These are phyloP conservation scores for Globisporangium cylindrosporum DNA, from an alignment of 352 stramenopile genomes.

Conservation along the genomic window DNA sequence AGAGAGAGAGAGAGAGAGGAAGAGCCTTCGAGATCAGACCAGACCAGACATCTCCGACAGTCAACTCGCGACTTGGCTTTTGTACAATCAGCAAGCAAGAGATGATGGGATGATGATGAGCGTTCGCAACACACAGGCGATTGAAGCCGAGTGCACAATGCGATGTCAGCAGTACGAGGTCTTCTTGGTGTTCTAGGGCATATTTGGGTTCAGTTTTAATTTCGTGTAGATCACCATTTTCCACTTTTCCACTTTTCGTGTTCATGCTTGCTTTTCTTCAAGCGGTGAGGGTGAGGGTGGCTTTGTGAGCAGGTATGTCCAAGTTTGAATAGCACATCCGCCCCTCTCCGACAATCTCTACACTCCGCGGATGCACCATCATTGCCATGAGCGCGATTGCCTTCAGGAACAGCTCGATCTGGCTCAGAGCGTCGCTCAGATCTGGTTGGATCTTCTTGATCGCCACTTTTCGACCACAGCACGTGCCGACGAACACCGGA, in stretches of 20 bases:
- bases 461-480: too few species aligned
- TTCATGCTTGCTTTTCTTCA: neutral
- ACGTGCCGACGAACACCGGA: too few species aligned
- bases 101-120: neutral
- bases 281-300: too few species aligned
- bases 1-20: neutral
- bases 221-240: neutral
- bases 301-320: too few species aligned
- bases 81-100: neutral
- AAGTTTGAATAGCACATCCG: too few species aligned
- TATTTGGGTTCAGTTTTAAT: neutral
- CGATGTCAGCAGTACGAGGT: neutral
- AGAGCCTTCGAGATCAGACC: neutral
- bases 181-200: neutral
- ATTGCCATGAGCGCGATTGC: too few species aligned
- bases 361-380: too few species aligned
- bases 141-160: neutral
- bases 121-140: neutral
- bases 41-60: neutral
- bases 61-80: neutral
- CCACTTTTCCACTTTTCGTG: neutral
- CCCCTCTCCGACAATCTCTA: too few species aligned
- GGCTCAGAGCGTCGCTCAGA: too few species aligned
- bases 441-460: too few species aligned
- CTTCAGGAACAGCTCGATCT: too few species aligned